Evolutionary conservation across 2,329 filamentous ascomycete genomes (phyloP).

Genomic region (Cryphonectria japonica): DNA sequence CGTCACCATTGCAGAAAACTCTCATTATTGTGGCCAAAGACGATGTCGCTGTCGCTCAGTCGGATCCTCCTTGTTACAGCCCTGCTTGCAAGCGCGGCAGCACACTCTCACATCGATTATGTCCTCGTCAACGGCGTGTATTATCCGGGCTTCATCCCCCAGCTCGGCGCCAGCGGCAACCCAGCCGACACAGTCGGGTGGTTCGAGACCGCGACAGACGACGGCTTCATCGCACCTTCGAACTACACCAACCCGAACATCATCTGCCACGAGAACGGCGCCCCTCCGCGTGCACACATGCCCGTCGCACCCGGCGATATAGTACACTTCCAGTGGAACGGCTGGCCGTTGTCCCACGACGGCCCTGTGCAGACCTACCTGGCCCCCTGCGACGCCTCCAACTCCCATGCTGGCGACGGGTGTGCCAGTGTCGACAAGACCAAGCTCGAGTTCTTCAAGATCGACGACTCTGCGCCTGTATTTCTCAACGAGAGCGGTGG

Average conservation of each 20-base stretch:
- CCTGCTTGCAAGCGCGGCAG: slow-evolving; percentile 5
- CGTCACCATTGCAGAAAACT: not conserved
- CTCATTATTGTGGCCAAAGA: not conserved
- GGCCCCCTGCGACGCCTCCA: slow-evolving; percentile 38
- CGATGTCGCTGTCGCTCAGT: not conserved
- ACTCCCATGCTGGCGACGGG: slow-evolving; percentile 36
- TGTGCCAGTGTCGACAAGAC: slow-evolving; percentile 46
- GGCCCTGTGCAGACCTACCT: slow-evolving; percentile 48
- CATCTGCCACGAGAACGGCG: slow-evolving; percentile 64
- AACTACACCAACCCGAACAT: slow-evolving; percentile 56
- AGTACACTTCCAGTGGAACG: slow-evolving; percentile 63
- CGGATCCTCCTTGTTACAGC: too few relatives aligned
- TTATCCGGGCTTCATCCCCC: slow-evolving; percentile 47
- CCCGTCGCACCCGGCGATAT: slow-evolving; percentile 60
- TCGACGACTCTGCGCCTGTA: slow-evolving; percentile 42
- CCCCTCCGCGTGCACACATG: slow-evolving; percentile 53
- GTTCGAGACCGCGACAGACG: slow-evolving; percentile 53
- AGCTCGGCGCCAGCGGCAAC: slow-evolving; percentile 25
- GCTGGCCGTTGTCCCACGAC: slow-evolving; percentile 59
- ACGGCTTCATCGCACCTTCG: slow-evolving; percentile 54
- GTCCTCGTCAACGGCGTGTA: slow-evolving; percentile 50
- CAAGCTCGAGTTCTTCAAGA: slow-evolving; percentile 48
- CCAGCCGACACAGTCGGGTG: slow-evolving; percentile 52
- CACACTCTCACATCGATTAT: slow-evolving; percentile 40
- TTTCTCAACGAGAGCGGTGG: slow-evolving; percentile 34